These are phyloP conservation scores for Aspergillus versicolor DNA, from an alignment of 2,329 filamentous ascomycete genomes.

Conservation along the genomic window DNA sequence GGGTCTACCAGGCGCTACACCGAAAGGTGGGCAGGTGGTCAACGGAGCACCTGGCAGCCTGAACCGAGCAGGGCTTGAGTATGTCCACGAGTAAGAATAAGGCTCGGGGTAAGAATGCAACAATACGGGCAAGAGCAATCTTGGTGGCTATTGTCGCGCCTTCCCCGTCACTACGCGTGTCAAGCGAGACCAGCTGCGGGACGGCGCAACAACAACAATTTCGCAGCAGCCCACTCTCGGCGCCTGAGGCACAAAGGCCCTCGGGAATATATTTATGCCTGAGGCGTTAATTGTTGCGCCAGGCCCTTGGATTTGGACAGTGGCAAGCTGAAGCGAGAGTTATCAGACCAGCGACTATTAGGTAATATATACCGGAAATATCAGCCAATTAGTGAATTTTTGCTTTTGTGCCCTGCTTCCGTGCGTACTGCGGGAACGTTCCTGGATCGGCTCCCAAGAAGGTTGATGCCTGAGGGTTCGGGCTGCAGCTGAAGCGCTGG, in stretches of 20 bases:
- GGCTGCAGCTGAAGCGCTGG: constrained; percentile 15
- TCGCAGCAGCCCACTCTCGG: no score
- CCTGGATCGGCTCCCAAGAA: constrained; percentile 19
- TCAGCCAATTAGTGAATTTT: background rate
- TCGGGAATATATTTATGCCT: no score
- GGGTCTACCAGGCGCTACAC: background rate
- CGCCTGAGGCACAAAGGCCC: no score
- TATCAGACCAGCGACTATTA: background rate
- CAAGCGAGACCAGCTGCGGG: background rate
- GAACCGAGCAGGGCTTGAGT: background rate
- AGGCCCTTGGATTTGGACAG: background rate
- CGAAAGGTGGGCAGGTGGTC: background rate
- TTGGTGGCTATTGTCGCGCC: background rate
- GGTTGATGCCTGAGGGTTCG: background rate
- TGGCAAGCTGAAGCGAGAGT: background rate
- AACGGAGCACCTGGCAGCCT: background rate
- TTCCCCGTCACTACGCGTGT: background rate
- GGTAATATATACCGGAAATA: background rate
- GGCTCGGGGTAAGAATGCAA: background rate
- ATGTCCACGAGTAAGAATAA: background rate
- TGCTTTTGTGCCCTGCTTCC: constrained; percentile 7
- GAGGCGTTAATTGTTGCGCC: no score
- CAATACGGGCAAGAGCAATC: background rate
- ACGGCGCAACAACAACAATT: background rate
- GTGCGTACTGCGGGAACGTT: constrained; percentile 17